Evolutionary conservation across 306 rosid species (phyloP).

Genomic region (Citrullus amarus): DNA sequence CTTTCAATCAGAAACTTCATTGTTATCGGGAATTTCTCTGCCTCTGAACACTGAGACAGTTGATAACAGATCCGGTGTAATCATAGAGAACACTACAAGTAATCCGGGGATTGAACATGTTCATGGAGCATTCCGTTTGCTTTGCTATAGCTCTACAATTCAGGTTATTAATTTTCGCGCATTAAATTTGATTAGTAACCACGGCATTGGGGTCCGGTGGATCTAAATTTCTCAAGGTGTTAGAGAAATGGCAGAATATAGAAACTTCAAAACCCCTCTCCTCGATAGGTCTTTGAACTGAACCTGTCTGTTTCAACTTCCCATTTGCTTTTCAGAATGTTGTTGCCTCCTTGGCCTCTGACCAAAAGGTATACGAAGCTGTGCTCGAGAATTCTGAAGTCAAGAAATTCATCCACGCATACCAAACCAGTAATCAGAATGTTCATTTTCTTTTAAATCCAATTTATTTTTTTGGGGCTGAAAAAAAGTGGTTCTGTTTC

Average conservation of each 20-base stretch:
- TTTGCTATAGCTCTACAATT: slow-evolving; percentile 26
- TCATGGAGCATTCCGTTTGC: slow-evolving; percentile 39
- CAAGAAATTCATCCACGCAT: slow-evolving; percentile 25
- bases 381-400: slow-evolving; percentile 40
- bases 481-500: slow-evolving; percentile 15
- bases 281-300: background rate
- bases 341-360: slow-evolving; percentile 49
- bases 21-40: background rate
- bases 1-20: slow-evolving; percentile 7
- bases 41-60: background rate
- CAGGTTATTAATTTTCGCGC: slow-evolving; percentile 33
- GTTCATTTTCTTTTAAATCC: background rate
- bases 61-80: slow-evolving; percentile 21
- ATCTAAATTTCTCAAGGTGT: background rate
- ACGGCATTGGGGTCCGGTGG: background rate
- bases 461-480: background rate
- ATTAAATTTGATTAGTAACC: background rate
- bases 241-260: background rate
- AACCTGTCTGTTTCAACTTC: background rate
- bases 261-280: background rate
- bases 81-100: slow-evolving; percentile 12
- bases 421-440: slow-evolving; percentile 16
- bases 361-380: slow-evolving; percentile 47
- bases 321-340: slow-evolving; percentile 31
- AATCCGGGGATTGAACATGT: slow-evolving; percentile 30